Evolutionary conservation across 352 stramenopile genomes (phyloP).

Genomic region (Saprolegnia parasitica): DNA sequence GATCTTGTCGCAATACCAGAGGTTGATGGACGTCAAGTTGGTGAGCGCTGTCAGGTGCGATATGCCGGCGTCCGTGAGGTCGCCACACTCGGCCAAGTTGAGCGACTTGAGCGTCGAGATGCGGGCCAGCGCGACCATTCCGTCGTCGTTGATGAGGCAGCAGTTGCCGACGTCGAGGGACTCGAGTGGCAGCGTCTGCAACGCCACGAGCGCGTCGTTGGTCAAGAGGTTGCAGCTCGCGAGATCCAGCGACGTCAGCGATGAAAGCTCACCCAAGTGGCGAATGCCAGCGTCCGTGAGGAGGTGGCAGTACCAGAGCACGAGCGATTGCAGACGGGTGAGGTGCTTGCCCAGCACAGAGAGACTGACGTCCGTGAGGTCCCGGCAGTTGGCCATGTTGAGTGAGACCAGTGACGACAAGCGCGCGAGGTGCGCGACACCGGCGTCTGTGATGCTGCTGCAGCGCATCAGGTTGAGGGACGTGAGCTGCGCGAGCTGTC

Average conservation of each 20-base stretch:
- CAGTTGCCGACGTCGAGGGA: constrained; percentile 82
- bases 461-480: constrained; percentile 79
- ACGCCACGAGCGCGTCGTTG: constrained; percentile 44
- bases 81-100: constrained; percentile 64
- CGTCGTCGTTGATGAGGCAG: constrained; percentile 57
- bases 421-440: constrained; percentile 41
- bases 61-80: constrained; percentile 62
- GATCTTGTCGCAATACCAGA: constrained; percentile 81
- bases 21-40: constrained; percentile 58
- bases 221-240: constrained; percentile 70
- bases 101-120: constrained; percentile 56
- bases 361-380: constrained; percentile 54
- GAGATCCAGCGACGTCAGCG: constrained; percentile 63
- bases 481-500: constrained; percentile 51
- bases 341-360: constrained; percentile 41
- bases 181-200: constrained; percentile 50
- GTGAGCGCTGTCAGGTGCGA: constrained; percentile 42
- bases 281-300: constrained; percentile 58
- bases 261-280: constrained; percentile 39
- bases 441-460: constrained; percentile 60
- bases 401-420: constrained; percentile 56
- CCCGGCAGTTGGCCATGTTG: constrained; percentile 77
- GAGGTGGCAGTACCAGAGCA: constrained; percentile 84
- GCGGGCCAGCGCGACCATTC: constrained; percentile 43
- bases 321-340: constrained; percentile 50